A percentile compares a stretch with the other conserved stretches of the same genome.
Evolutionary conservation across 805 yeast genomes (phyloP).

Genomic region (Candida taoyuanica): DNA sequence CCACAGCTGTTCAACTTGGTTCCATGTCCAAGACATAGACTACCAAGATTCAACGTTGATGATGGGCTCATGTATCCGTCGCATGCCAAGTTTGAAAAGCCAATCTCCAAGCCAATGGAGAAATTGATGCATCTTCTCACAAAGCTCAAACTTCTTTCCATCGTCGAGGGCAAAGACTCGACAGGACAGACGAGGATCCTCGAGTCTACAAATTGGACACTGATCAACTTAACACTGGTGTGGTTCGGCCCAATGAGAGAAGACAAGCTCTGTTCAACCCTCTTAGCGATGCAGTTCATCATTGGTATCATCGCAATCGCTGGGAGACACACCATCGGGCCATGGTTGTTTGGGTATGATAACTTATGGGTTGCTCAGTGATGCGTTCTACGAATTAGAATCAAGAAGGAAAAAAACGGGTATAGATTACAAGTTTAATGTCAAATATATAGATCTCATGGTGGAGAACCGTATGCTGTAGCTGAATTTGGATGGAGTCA

Average conservation of each 20-base stretch:
- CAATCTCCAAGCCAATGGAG: constrained; percentile 30
- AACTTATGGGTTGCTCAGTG: constrained; percentile 47
- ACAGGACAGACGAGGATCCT: constrained; percentile 25
- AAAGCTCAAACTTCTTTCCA: constrained; percentile 43
- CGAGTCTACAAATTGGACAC: constrained; percentile 58
- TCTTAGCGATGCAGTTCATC: constrained; percentile 58
- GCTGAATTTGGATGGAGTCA: too few relatives aligned
- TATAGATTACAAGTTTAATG: background rate
- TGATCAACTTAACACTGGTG: constrained; percentile 77
- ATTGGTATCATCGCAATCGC: constrained; percentile 64
- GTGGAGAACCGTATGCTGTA: too few relatives aligned
- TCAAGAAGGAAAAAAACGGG: background rate
- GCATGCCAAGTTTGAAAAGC: constrained; percentile 38
- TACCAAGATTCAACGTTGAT: constrained; percentile 68
- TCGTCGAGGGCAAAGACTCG: constrained; percentile 24
- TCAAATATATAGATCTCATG: too few relatives aligned
- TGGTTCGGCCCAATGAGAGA: constrained; percentile 91
- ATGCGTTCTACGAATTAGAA: background rate
- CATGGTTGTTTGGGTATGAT: constrained; percentile 84
- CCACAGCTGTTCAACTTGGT: constrained; percentile 86
- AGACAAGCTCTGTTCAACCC: constrained; percentile 58
- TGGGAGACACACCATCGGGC: constrained; percentile 80
- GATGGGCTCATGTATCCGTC: constrained; percentile 79
- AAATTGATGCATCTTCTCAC: constrained; percentile 43
- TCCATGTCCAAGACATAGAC: constrained; percentile 93